Base-by-base conservation (phyloP, 371 early-diverging fungal genomes). In the Neoconidiobolus thromboides region DNA sequence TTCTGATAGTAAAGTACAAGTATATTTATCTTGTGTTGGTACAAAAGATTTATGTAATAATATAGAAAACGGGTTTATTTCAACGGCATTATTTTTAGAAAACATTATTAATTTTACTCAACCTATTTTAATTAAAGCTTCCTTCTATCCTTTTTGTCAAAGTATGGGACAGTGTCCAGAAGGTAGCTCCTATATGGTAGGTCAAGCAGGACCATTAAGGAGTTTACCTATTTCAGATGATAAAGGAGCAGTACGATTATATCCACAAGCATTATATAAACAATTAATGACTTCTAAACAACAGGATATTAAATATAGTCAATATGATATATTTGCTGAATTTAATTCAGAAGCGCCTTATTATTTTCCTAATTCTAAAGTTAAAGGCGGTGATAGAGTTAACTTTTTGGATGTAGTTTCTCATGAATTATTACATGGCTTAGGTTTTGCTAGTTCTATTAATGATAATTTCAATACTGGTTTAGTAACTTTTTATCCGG, bases 231-330 rank as follows among this genome's bases (percentile, higher is more conserved):
- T 75, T 67, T 60, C 63, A 12, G 74, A 74, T 58, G 64, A 68
- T 10, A 72, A 73, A 50, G 67, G 69, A 43, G 69, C 65, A 52
- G 69, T 65, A 1, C 55, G 76, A 43, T 72, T 81, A 64, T 82
- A 82, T 62, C 81, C 85, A 39, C 85, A 85, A 62, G 73, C 79
- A 37, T 56, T 82, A 26, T 64, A 80, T 7, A 82, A 82, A 60
- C 83, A 85, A 49, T 69, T 71, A 14, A 26, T 26, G 26, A 26
- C 26, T 26, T 26, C 26, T 26, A 26, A 26, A 26, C 26, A 26
- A 26, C 26, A 26, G 26, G 26, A 26, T 26, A 26, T 26, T 26
- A 26, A 26, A 26, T 64, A 66, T 49, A 26, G 26, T 26, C 26
- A 26, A 26, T 26, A 26, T 26, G 82, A 84, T 60, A 82, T 84